Evolutionary conservation across 441 rosid genomes (phyloP).

Genomic region (Syzygium malaccense): DNA sequence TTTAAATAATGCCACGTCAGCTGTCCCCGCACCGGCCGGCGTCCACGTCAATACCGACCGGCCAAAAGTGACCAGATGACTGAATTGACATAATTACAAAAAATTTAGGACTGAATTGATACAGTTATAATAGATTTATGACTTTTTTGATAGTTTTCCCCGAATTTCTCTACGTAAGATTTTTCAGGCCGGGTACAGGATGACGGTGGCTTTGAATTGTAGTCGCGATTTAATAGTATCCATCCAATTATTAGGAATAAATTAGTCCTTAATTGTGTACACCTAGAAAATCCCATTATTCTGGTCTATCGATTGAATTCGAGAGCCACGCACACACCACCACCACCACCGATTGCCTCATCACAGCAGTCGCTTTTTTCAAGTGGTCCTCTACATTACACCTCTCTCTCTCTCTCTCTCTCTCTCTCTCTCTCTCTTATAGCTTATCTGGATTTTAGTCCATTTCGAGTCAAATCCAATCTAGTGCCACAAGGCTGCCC

Average conservation of each 20-base stretch:
- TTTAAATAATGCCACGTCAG: too few relatives aligned
- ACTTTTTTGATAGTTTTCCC: too few relatives aligned
- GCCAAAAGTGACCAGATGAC: too few relatives aligned
- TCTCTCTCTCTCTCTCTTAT: neutral
- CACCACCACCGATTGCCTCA: neutral
- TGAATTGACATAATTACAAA: too few relatives aligned
- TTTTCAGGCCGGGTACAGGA: too few relatives aligned
- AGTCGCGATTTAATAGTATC: neutral
- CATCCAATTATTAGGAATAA: too few relatives aligned
- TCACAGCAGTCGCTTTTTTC: neutral
- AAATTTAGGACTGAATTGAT: too few relatives aligned
- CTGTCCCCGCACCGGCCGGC: fast-evolving
- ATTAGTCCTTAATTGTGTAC: neutral
- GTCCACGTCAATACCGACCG: too few relatives aligned
- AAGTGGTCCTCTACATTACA: neutral
- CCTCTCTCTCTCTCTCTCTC: neutral
- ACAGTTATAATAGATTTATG: too few relatives aligned
- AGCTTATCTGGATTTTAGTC: neutral
- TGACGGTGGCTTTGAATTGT: neutral
- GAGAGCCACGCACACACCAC: neutral
- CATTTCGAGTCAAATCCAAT: neutral
- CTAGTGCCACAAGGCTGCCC: neutral
- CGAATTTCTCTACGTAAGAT: too few relatives aligned
- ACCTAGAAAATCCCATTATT: neutral
- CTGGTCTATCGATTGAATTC: neutral